A percentile compares a stretch with the other conserved stretches of the same genome.
Conservation (phyloP, 148 eudicot species). For the Arctostaphylos glauca region DNA sequence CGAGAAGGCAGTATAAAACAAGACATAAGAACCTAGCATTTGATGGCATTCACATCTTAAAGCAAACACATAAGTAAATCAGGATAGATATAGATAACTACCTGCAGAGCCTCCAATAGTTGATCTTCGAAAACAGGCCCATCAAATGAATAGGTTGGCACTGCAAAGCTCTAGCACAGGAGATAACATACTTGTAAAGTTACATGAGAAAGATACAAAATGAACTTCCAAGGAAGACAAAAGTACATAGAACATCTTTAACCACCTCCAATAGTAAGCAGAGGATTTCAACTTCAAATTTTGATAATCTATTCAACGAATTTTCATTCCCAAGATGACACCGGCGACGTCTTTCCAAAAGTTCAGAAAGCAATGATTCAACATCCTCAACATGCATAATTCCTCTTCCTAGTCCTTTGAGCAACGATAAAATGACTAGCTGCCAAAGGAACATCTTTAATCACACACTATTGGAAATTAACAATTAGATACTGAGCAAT, state of each 20-base stretch:
- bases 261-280: slow-evolving; percentile 79
- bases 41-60: not conserved
- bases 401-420: slow-evolving; percentile 69
- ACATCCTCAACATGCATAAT: slow-evolving; percentile 52
- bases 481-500: not conserved
- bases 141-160: slow-evolving; percentile 34
- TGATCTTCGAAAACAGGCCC: slow-evolving; percentile 36
- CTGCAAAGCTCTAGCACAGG: slow-evolving; percentile 41
- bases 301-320: slow-evolving; percentile 37
- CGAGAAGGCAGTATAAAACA: slow-evolving; percentile 9
- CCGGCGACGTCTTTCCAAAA: slow-evolving; percentile 48
- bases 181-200: not conserved
- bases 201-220: not conserved
- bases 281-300: slow-evolving; percentile 58
- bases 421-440: slow-evolving; percentile 62
- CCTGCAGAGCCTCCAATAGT: slow-evolving; percentile 57
- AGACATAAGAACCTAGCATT: not conserved
- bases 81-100: slow-evolving; percentile 11
- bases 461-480: not conserved
- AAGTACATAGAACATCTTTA: not conserved
- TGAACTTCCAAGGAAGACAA: not conserved
- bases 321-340: slow-evolving; percentile 39
- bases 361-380: slow-evolving; percentile 45
- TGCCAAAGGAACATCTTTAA: slow-evolving; percentile 29
- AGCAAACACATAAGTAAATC: not conserved